These are phyloP conservation scores for Metschnikowia shivogae DNA, from an alignment of 805 yeast genomes.

Conservation along the genomic window DNA sequence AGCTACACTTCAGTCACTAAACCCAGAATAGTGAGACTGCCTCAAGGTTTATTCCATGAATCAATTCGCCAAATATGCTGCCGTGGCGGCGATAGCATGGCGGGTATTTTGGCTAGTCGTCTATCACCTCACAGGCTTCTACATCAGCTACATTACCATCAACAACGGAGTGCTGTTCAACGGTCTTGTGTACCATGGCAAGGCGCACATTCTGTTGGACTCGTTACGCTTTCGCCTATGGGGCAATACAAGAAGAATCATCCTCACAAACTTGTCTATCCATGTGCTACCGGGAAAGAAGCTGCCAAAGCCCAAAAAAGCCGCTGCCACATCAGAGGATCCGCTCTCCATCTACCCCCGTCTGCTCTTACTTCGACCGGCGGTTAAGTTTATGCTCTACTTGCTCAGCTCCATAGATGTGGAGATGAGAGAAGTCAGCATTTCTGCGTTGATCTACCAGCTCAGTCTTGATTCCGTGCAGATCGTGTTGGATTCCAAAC, in stretches of 20 bases:
- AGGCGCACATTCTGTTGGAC: conserved; percentile 15
- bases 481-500: not conserved
- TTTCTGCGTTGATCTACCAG: not conserved
- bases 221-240: conserved; percentile 33
- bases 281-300: not conserved
- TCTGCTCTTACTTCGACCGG: not conserved
- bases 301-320: not conserved
- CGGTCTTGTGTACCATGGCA: conserved; percentile 20
- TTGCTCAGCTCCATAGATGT: conserved; percentile 5
- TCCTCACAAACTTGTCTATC: conserved; percentile 24
- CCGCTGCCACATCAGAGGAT: not conserved
- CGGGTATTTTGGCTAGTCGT: conserved; percentile 27
- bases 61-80: conserved; percentile 5
- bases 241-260: conserved; percentile 34
- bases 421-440: conserved; percentile 5
- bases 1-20: not conserved
- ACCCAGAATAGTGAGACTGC: not conserved
- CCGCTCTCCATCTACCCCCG: conserved; percentile 11
- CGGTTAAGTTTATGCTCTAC: not conserved
- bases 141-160: conserved; percentile 29
- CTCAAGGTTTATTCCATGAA: not conserved
- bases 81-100: conserved; percentile 22
- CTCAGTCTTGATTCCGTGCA: conserved; percentile 1
- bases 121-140: conserved; percentile 30
- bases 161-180: conserved; percentile 39